Conservation (phyloP, 2,329 filamentous ascomycete genomes). For the Penicillium sp. region DNA sequence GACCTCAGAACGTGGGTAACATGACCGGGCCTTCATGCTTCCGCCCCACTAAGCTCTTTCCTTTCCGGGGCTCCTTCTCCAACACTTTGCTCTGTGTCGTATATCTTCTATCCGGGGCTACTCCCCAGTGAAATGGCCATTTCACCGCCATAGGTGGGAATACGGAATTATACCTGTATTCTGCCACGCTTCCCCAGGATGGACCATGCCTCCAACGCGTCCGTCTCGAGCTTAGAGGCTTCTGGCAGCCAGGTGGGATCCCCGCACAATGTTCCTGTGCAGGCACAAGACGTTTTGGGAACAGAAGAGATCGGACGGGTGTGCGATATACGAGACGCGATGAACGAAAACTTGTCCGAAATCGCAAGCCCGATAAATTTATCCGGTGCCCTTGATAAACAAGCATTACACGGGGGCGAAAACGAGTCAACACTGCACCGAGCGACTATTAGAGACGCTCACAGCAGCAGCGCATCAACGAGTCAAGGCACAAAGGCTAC, state of each 20-base stretch:
- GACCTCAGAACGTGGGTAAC: neutral
- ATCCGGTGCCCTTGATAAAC: constrained; percentile 18
- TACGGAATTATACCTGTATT: neutral
- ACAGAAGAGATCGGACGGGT: neutral
- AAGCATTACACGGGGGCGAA: constrained; percentile 11
- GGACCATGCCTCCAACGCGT: constrained; percentile 28
- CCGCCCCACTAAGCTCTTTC: neutral
- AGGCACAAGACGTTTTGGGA: constrained; percentile 4
- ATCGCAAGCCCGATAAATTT: constrained; percentile 15
- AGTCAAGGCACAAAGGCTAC: constrained; percentile 5
- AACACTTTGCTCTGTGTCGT: neutral
- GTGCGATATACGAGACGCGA: neutral
- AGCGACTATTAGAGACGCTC: neutral
- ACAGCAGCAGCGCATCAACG: neutral
- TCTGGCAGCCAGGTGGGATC: constrained; percentile 12
- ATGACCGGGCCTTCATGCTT: neutral
- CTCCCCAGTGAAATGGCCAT: neutral
- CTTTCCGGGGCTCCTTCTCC: neutral
- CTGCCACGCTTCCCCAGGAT: constrained; percentile 21
- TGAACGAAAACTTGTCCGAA: constrained; percentile 9
- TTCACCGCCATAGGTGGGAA: neutral
- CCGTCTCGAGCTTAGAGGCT: constrained; percentile 18
- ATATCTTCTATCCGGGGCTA: neutral
- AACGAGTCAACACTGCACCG: neutral
- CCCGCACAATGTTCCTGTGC: constrained; percentile 11